phyloP scores from a whole-genome alignment of 345 rosid species.

The Salix suchowensis region DNA sequence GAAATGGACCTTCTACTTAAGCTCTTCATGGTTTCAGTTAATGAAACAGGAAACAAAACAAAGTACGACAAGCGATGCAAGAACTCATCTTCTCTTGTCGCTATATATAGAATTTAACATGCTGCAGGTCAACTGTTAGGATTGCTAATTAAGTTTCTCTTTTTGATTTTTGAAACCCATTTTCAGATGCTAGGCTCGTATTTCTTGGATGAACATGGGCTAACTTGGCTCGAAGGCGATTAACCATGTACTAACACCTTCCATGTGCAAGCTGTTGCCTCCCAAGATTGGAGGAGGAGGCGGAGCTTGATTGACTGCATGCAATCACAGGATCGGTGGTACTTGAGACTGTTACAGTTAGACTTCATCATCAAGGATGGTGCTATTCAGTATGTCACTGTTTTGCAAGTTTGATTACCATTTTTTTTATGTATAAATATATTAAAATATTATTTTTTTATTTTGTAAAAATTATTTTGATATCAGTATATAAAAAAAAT shows the following conservation, averaged over 20 bases:
- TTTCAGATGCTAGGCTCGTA: background rate
- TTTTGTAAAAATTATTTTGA: no score
- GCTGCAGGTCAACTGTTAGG: background rate
- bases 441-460: no score
- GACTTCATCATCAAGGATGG: background rate
- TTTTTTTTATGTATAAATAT: no score
- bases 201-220: conserved; percentile 7
- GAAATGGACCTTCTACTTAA: conserved; percentile 1
- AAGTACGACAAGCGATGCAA: background rate
- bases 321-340: no score
- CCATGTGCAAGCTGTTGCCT: no score
- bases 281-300: no score
- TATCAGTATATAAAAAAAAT: no score
- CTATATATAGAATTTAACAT: conserved; percentile 10
- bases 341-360: background rate
- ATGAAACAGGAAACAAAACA: background rate
- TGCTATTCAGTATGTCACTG: background rate
- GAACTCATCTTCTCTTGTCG: background rate
- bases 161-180: background rate
- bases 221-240: background rate
- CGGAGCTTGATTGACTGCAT: no score
- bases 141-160: background rate
- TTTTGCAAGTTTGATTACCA: no score
- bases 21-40: conserved; percentile 6
- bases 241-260: background rate